phyloP scores from a whole-genome alignment of 345 rosid species.

The Rhizophora apiculata region DNA sequence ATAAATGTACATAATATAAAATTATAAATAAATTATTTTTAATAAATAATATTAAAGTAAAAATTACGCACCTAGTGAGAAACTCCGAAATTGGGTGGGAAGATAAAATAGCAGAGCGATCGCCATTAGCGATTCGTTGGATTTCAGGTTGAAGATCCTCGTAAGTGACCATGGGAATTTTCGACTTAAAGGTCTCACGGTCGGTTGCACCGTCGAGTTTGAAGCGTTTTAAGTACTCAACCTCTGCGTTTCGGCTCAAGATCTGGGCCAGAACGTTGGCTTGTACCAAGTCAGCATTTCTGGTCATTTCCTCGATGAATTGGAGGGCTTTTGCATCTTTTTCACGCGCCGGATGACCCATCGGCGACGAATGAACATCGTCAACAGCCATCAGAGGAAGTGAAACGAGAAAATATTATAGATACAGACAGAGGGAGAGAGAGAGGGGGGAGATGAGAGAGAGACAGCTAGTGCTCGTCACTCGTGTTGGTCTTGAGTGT shows the following conservation, averaged over 20 bases:
- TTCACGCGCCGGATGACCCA: slow-evolving; percentile 40
- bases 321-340: slow-evolving; percentile 57
- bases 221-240: slow-evolving; percentile 61
- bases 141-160: slow-evolving; percentile 72
- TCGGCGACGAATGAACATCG: slow-evolving; percentile 39
- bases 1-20: background rate
- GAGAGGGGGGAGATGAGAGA: background rate
- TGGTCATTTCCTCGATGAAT: slow-evolving; percentile 66
- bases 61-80: slow-evolving; percentile 54
- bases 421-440: background rate
- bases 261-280: slow-evolving; percentile 52
- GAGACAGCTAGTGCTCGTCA: too few relatives aligned
- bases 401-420: background rate
- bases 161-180: slow-evolving; percentile 60
- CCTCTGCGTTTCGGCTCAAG: slow-evolving; percentile 47
- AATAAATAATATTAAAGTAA: too few relatives aligned
- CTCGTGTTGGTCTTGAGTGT: too few relatives aligned
- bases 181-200: slow-evolving; percentile 51
- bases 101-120: slow-evolving; percentile 64
- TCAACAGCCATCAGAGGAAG: slow-evolving; percentile 47
- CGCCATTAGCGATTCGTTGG: slow-evolving; percentile 78
- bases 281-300: slow-evolving; percentile 50
- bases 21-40: background rate
- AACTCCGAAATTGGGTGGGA: slow-evolving; percentile 74
- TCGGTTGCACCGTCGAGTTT: slow-evolving; percentile 51